Evolutionary conservation across 768 basidiomycete genomes (phyloP), one percentile per base, ranked within the genome.

Genomic region (Suillus weaverae): DNA sequence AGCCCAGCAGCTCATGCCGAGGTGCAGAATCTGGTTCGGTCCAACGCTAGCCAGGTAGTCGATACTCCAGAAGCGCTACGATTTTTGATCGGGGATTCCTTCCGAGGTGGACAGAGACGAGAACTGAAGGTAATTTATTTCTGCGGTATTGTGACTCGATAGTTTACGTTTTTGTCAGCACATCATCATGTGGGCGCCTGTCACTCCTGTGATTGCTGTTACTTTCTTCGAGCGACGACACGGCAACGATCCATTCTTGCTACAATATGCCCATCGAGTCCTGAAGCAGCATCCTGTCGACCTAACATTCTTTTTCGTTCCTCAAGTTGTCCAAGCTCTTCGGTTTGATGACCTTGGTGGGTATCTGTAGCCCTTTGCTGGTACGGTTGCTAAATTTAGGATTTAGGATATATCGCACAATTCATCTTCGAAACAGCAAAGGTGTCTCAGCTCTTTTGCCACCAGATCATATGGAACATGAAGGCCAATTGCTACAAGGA

Each of bases 401-500:
- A 18, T 36, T 3, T 67, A 96, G 97, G 94, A 20, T 99, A 99
- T 77, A 94, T 99, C 35, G 86, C 91, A 64, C 88, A 89, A 26
- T 99, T 98, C 83, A 94, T 99, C 69, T 95, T 95, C 68, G 96
- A 99, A 79, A 97, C 96, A 0, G 91, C 97, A 8, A 97, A 94
- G 78, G 94, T 99, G 61, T 99, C 97, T 2, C 96, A 97, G 74
- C 78, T 95, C 30, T 99, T 99, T 81, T 99, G 97, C 73, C 97
- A 99, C 74, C 97, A 99, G 79, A 99, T 99, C 68, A 94, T 99
- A 67, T 99, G 97, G 97, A 99, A 99, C 75, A 99, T 99, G 97
- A 97, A 97, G 72, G 97, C 97, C 5, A 99, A 99, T 72, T 95
- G 92, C 67, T 97, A 88, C 76, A 94, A 91, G 70, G 97, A 95